Percentiles rank a stretch among this genome's conserved stretches.
These are phyloP conservation scores for Pseudocercospora vitis DNA, from an alignment of 2,329 filamentous ascomycete genomes.

Conservation along the genomic window DNA sequence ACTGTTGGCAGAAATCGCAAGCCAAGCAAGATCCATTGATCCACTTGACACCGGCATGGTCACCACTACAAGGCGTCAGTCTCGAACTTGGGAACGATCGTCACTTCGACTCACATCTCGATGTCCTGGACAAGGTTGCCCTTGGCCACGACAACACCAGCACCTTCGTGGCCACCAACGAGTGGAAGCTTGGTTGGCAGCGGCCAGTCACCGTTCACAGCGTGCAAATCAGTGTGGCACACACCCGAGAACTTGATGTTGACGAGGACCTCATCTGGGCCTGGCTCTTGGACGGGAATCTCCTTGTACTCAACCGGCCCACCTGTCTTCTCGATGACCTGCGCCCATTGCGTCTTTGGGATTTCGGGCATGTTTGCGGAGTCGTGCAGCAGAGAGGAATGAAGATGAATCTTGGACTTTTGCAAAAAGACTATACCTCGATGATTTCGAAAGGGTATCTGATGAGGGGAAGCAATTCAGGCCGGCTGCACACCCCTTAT, in stretches of 20 bases:
- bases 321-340: slow-evolving; percentile 81
- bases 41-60: slow-evolving; percentile 87
- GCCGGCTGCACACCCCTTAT: slow-evolving; percentile 12
- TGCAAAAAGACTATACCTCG: slow-evolving; percentile 11
- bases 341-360: slow-evolving; percentile 85
- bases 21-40: slow-evolving; percentile 81
- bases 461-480: not conserved
- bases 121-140: slow-evolving; percentile 76
- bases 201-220: slow-evolving; percentile 88
- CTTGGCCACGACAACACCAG: slow-evolving; percentile 77
- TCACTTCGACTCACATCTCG: slow-evolving; percentile 52
- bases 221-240: slow-evolving; percentile 82
- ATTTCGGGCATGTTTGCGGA: slow-evolving; percentile 50
- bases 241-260: slow-evolving; percentile 90
- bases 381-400: slow-evolving; percentile 4
- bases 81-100: no score
- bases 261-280: slow-evolving; percentile 85
- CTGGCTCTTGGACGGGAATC: slow-evolving; percentile 78
- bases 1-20: slow-evolving; percentile 78
- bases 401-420: slow-evolving; percentile 11
- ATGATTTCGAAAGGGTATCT: slow-evolving; percentile 7
- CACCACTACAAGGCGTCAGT: slow-evolving; percentile 52
- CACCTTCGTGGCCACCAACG: slow-evolving; percentile 77
- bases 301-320: slow-evolving; percentile 70
- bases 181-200: slow-evolving; percentile 78